Base-by-base conservation (phyloP, 2,329 filamentous ascomycete species). In the Calonectria leucothoes region DNA sequence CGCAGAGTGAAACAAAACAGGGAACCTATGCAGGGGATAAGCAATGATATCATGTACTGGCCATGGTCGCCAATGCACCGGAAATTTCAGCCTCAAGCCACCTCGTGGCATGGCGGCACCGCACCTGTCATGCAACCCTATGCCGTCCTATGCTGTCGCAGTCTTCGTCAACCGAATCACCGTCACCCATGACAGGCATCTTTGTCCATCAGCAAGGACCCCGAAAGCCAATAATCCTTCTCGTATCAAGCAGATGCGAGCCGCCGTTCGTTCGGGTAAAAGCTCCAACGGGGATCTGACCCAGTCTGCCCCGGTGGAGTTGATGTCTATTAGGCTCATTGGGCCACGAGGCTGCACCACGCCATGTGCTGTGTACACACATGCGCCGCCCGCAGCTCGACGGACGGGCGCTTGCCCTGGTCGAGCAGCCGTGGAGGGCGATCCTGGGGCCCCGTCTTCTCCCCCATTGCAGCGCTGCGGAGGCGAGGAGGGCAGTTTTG, bases 371-470 rank as follows among this genome's bases (percentile, higher is more conserved):
- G n/a, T n/a, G n/a, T 73, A 73, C 66, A 12, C 27, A 48, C 42
- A 39, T n/a, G n/a, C n/a, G n/a, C n/a, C n/a, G n/a, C n/a, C 49
- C 11, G 37, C n/a, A 29, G 39, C 59, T 31, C n/a, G 37, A 42
- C 8, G 33, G 15, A 33, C 67, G 59, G 68, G 35, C 69, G 45
- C 75, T 71, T 61, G 51, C 59, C 67, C 73, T 64, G 57, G 69
- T 39, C 20, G 37, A 48, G 71, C 25, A 68, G 39, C 39, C 33
- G 39, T 73, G 27, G 55, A 59, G 72, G 75, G 66, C 73, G 77
- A 80, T 79, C 77, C 77, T 75, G 75, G 76, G 76, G 75, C 70
- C 75, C 75, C 75, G 23, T 70, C 74, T 52, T 72, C 75, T 72
- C 75, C 71, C 42, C 75, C 66, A 52, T 67, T 59, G 35, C 55